Conservation (phyloP, 1,284 basidiomycete species). For the Cutaneotrichosporon cutaneum region DNA sequence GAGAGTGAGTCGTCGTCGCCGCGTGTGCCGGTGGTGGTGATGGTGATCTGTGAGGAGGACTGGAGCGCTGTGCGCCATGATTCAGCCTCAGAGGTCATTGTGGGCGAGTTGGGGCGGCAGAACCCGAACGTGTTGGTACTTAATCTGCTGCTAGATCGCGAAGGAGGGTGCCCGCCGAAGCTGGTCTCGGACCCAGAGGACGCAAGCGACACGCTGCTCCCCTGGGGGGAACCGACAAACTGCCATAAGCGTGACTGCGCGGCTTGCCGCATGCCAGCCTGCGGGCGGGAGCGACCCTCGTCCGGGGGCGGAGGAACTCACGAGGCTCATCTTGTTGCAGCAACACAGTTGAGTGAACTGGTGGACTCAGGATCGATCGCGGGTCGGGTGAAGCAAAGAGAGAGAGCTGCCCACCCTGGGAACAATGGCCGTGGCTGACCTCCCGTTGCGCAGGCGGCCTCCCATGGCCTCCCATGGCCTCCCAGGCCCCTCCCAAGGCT, state of each 20-base stretch:
- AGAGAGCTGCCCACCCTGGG: background rate
- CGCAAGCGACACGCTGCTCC: background rate
- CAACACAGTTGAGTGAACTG: background rate
- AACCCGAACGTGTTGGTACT: conserved; percentile 5
- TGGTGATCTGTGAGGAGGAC: background rate
- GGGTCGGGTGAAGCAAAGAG: background rate
- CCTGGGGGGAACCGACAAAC: background rate
- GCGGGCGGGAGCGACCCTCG: background rate
- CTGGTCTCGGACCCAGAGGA: background rate
- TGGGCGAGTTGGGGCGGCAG: background rate
- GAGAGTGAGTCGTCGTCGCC: background rate
- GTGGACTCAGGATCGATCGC: background rate
- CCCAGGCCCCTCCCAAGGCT: too few relatives aligned
- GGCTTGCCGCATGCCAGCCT: background rate
- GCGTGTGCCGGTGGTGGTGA: background rate
- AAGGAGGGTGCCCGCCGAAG: background rate
- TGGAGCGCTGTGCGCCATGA: conserved; percentile 1
- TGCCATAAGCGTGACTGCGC: background rate
- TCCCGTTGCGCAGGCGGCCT: background rate
- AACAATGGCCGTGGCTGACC: background rate
- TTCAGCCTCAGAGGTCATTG: background rate
- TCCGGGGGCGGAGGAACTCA: background rate
- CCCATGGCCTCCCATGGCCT: background rate
- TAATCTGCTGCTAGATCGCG: conserved; percentile 3
- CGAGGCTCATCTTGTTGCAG: background rate